Evolutionary conservation across 2,329 filamentous ascomycete species (phyloP), one percentile per base, ranked within the genome.

Genomic region (Diplodia sapinea): DNA sequence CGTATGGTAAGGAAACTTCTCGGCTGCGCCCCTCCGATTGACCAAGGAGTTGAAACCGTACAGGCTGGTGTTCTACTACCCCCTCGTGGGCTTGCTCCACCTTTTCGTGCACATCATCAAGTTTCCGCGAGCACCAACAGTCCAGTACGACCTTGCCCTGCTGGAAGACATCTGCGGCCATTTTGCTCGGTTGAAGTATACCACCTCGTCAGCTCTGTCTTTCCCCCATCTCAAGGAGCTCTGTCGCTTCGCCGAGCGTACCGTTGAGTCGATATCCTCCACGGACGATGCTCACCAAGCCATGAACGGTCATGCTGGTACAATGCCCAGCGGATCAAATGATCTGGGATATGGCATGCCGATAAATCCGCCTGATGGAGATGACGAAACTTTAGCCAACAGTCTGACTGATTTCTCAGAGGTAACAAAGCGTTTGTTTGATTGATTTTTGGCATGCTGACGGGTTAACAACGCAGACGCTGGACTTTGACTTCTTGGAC

Each of bases 91-190:
- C 2, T 20, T 70, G 23, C 70, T 70, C 12, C 69, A 71, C 26
- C 50, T 71, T 11, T 71, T 71, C 29, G 47, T 71, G 7, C 65
- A 67, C n/a, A 49, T 71, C n/a, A 38, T 71, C 15, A 70, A 69
- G 38, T 63, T 57, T 20, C 69, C 70, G 1, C 23, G 17, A 7
- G n/a, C 33, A 2, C 11, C 66, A 0, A 51, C 69, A 20, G 52
- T 65, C 11, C 51, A 54, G 11, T 66, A 67, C 15, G 70, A 71
- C 33, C 75, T 80, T 0, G 74, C 70, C 2, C 74, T 72, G 1
- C 77, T 80, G 13, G 78, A 80, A 66, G 76, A 77, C 6, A 49
- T 62, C 12, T 38, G 36, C 17, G 57, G 33, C 23, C 47, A 62
- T 62, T 62, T 62, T 29, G 57, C 36, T 47, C 47, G 47, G n/a